These are phyloP conservation scores for Rhizoclosmatium globosum DNA, from an alignment of 192 early-diverging fungal genomes.

Conservation along the genomic window DNA sequence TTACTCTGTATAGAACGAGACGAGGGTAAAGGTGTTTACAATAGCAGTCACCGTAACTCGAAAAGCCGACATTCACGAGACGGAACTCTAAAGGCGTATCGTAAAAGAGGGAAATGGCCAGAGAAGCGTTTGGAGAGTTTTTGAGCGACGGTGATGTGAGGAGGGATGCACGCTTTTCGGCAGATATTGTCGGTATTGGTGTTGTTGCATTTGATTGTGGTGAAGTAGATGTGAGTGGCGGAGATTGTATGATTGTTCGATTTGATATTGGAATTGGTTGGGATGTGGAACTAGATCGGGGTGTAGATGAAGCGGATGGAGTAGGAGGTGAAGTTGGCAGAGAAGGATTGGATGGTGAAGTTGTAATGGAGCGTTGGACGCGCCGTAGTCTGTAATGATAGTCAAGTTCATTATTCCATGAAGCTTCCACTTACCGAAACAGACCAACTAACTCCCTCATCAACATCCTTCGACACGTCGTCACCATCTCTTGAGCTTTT, in stretches of 20 bases:
- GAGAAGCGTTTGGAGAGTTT: slow-evolving; percentile 13
- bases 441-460: slow-evolving; percentile 50
- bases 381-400: slow-evolving; percentile 22
- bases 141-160: neutral
- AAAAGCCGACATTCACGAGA: slow-evolving; percentile 54
- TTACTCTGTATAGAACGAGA: neutral
- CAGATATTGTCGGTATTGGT: neutral
- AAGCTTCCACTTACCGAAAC: neutral
- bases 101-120: slow-evolving; percentile 33
- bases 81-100: slow-evolving; percentile 52
- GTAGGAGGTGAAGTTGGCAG: neutral
- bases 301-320: neutral
- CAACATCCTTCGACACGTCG: slow-evolving; percentile 41
- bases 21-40: slow-evolving; percentile 37
- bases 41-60: slow-evolving; percentile 42
- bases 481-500: slow-evolving; percentile 23
- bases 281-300: neutral
- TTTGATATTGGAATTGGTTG: neutral
- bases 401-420: slow-evolving; percentile 29
- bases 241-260: neutral
- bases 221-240: neutral
- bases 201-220: too few species aligned
- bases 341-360: slow-evolving; percentile 3
- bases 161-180: neutral
- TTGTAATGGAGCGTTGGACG: slow-evolving; percentile 10